Evolutionary conservation across 2,329 filamentous ascomycete genomes (phyloP).

Genomic region (Penicillium italicum): DNA sequence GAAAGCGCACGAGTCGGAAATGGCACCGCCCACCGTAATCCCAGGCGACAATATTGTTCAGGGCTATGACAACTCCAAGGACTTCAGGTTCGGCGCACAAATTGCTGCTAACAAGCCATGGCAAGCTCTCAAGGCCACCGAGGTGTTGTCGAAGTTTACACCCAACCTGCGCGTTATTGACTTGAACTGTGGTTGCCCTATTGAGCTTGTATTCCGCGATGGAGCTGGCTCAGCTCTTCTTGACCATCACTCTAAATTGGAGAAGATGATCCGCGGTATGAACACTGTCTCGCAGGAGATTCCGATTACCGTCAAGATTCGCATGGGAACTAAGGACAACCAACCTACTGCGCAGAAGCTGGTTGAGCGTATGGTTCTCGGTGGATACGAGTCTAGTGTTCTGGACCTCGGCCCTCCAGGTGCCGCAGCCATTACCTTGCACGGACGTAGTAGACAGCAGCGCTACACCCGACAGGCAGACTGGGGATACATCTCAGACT

Average conservation of each 20-base stretch:
- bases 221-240: constrained; percentile 89
- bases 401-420: constrained; percentile 69
- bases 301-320: constrained; percentile 91
- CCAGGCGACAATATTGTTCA: constrained; percentile 56
- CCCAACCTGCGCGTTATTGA: constrained; percentile 87
- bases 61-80: constrained; percentile 75
- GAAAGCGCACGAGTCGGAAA: constrained; percentile 84
- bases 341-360: constrained; percentile 76
- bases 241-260: constrained; percentile 81
- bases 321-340: constrained; percentile 80
- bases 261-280: constrained; percentile 95
- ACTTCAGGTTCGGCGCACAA: constrained; percentile 87
- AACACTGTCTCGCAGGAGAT: constrained; percentile 86
- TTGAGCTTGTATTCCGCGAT: constrained; percentile 84
- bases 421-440: constrained; percentile 90
- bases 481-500: constrained; percentile 91
- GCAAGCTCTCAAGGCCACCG: constrained; percentile 82
- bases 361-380: constrained; percentile 77
- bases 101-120: constrained; percentile 91
- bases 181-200: constrained; percentile 94
- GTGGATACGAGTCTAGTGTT: constrained; percentile 67
- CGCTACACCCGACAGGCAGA: constrained; percentile 90
- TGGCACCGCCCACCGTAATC: constrained; percentile 65
- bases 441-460: constrained; percentile 90
- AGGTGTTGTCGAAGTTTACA: constrained; percentile 70